Percentiles rank a stretch among this genome's conserved stretches.
Evolutionary conservation across 2,329 filamentous ascomycete genomes (phyloP).

Genomic region (Pseudogymnoascus sp.): DNA sequence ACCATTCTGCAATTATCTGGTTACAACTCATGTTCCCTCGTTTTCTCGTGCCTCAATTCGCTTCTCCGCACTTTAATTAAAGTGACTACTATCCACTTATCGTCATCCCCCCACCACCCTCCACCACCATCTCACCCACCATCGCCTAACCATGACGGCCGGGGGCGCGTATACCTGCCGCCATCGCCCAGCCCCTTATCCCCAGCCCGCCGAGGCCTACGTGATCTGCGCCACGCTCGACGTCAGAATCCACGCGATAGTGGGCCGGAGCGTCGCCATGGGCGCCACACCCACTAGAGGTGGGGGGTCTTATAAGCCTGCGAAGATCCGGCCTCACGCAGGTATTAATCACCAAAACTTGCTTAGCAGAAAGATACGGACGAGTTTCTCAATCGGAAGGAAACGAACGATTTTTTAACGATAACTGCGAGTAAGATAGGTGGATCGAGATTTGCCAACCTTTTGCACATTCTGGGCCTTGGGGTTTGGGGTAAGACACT

Average conservation of each 20-base stretch:
- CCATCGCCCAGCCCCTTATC: background rate
- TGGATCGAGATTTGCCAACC: background rate
- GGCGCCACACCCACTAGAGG: background rate
- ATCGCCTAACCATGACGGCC: background rate
- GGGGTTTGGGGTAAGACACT: background rate
- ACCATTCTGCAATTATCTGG: background rate
- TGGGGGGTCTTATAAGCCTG: background rate
- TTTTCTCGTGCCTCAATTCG: background rate
- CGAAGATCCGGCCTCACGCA: background rate
- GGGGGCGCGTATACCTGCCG: background rate
- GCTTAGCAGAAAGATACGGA: background rate
- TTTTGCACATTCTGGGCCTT: background rate
- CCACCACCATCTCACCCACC: background rate
- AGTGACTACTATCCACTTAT: conserved; percentile 1
- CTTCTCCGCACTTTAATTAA: background rate
- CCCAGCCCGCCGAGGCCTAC: background rate
- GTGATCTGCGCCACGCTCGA: conserved; percentile 1
- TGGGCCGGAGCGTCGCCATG: background rate
- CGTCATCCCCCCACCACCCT: background rate
- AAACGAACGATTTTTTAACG: background rate
- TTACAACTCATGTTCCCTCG: background rate
- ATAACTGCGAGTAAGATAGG: background rate
- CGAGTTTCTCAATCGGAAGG: background rate
- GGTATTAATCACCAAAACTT: background rate
- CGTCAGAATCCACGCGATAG: background rate